Evolutionary conservation across 2,329 filamentous ascomycete genomes (phyloP).

Genomic region (Aspergillus sp.): DNA sequence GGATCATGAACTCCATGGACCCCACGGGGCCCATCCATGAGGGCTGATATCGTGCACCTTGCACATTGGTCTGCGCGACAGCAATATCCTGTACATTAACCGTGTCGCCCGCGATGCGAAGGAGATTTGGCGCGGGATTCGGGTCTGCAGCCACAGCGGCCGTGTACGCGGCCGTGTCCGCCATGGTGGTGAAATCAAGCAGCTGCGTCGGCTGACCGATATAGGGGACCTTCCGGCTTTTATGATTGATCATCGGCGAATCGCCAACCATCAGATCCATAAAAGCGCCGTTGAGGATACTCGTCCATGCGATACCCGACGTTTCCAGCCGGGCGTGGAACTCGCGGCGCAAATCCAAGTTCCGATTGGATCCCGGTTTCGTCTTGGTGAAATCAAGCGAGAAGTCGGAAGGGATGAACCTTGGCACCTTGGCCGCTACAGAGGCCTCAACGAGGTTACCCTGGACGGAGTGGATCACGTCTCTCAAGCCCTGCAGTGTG

Average conservation of each 20-base stretch:
- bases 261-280: constrained; percentile 8
- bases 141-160: constrained; percentile 6
- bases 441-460: constrained; percentile 7
- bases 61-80: constrained; percentile 4
- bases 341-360: constrained; percentile 7
- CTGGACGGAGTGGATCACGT: constrained; percentile 6
- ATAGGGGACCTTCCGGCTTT: constrained; percentile 5
- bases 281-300: constrained; percentile 9
- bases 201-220: constrained; percentile 4
- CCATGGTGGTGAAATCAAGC: constrained; percentile 8
- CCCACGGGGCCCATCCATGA: constrained; percentile 6
- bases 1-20: constrained; percentile 4
- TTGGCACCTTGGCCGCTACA: constrained; percentile 6
- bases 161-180: constrained; percentile 7
- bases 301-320: constrained; percentile 9
- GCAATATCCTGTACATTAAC: constrained; percentile 6
- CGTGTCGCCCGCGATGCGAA: constrained; percentile 7
- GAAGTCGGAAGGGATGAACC: constrained; percentile 9
- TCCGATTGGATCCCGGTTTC: constrained; percentile 6
- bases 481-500: constrained; percentile 7
- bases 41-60: constrained; percentile 3
- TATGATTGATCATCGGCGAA: constrained; percentile 7
- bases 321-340: constrained; percentile 4
- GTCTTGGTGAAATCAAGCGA: constrained; percentile 10
- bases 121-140: constrained; percentile 6